A percentile compares a stretch with the other conserved stretches of the same genome.
These are phyloP conservation scores for Irpex rosettiformis DNA, from an alignment of 1,284 basidiomycete species.

Conservation along the genomic window DNA sequence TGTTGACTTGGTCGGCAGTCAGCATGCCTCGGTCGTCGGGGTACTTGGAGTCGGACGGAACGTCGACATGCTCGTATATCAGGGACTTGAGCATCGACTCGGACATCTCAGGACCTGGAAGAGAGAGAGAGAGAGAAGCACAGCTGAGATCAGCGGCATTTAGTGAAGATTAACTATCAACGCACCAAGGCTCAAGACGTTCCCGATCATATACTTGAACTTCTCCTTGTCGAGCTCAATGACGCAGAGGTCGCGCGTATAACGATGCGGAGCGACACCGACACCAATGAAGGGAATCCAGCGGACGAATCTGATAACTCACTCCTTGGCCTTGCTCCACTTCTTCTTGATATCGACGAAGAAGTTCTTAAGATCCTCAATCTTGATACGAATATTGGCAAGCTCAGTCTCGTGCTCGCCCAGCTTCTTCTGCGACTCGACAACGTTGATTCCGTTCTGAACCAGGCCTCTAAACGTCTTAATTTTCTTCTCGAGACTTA, in stretches of 20 bases:
- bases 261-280: slow-evolving; percentile 20
- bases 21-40: slow-evolving; percentile 24
- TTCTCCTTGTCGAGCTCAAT: slow-evolving; percentile 34
- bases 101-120: slow-evolving; percentile 6
- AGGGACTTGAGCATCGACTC: not conserved
- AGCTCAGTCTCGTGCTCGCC: not conserved
- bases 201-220: slow-evolving; percentile 31
- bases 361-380: slow-evolving; percentile 3
- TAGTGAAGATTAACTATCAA: not conserved
- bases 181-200: slow-evolving; percentile 32
- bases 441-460: no score
- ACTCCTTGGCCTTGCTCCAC: slow-evolving; percentile 28
- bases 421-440: no score
- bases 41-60: slow-evolving; percentile 30
- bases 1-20: slow-evolving; percentile 27
- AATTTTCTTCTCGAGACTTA: not conserved
- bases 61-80: slow-evolving; percentile 1
- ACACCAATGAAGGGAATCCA: slow-evolving; percentile 32
- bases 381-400: not conserved
- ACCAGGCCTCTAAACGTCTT: no score
- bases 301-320: slow-evolving; percentile 33
- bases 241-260: slow-evolving; percentile 34
- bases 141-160: not conserved
- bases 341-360: slow-evolving; percentile 25
- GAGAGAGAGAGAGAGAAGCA: not conserved